Base-by-base conservation (phyloP, 768 basidiomycete genomes). In the Tulasnella sp. region DNA sequence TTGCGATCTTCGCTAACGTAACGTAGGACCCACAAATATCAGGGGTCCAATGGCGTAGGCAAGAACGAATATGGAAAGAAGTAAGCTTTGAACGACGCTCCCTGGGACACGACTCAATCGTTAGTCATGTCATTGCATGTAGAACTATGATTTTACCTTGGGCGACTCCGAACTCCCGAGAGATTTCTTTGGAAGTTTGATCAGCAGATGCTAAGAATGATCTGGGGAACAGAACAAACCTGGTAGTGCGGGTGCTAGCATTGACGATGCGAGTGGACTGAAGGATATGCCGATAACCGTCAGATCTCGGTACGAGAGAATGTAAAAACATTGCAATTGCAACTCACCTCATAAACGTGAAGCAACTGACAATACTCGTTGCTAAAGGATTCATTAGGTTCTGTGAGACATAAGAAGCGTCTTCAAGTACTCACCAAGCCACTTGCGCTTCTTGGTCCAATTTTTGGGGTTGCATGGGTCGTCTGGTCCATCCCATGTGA, bases 231-330 rank as follows among this genome's bases (percentile, higher is more conserved):
- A 34, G 17, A 12, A 25, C 48, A 31, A n/a, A 49, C 48, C 29
- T 6, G 55, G 55, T 4, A 57, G 29, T 0, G 84, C 84, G 0
- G 84, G 84, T 0, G 86, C 81, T 1, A 86, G 70, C 79, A 85
- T 85, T 3, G 83, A 77, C 3, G 86, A 88, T 0, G 84, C 79
- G 0, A 86, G 71, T 0, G 84, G 82, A 6, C 72, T 73, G 34
- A 27, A 4, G 27, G 6, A 6, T 43, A 23, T 21, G 12, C 8
- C 9, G 12, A 45, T 9, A 21, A 23, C 9, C 9, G 19, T 45
- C 9, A 45, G 43, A 9, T 45, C 12, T 11, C 21, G 9, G 12
- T 45, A 50, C 21, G 37, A 51, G 46, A 11, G 53, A 32, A 19
- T 14, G 15, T 12, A 6, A n/a, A 1, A 9, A 55, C 6, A 6